Percentiles rank a stretch among this genome's conserved stretches.
Evolutionary conservation across 139 green algal genomes (phyloP).

Genomic region (Chlorella vulgaris): DNA sequence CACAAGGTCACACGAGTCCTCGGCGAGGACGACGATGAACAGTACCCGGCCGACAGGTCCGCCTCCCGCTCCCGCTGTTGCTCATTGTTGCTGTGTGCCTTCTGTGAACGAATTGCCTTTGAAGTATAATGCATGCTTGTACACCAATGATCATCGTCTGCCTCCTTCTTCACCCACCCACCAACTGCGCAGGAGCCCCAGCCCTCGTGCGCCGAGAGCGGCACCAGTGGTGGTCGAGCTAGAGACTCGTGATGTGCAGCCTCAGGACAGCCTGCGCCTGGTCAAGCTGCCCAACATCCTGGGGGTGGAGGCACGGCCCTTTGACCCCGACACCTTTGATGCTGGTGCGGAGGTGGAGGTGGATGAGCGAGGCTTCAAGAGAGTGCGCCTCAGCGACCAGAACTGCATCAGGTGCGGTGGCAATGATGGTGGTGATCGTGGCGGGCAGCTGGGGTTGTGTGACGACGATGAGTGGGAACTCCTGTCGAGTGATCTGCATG

Average conservation of each 20-base stretch:
- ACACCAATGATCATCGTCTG: no score
- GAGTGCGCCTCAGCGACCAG: conserved; percentile 41
- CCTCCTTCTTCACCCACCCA: no score
- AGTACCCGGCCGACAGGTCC: conserved; percentile 23
- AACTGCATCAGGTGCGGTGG: conserved; percentile 56
- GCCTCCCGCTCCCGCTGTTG: not conserved
- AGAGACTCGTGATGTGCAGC: conserved; percentile 42
- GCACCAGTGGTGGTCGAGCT: conserved; percentile 48
- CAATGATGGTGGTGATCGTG: not conserved
- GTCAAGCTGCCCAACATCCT: conserved; percentile 72
- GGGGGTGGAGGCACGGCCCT: conserved; percentile 65
- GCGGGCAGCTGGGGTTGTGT: not conserved
- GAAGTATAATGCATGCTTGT: no score
- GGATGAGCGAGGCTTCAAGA: conserved; percentile 22
- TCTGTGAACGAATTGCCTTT: no score
- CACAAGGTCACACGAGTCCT: conserved; percentile 3
- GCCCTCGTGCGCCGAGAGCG: not conserved
- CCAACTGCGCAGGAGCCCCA: conserved; percentile 27
- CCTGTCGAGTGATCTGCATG: no score
- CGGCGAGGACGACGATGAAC: conserved; percentile 48
- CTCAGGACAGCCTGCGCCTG: conserved; percentile 35
- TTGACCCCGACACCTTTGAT: conserved; percentile 64
- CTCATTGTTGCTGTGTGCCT: not conserved
- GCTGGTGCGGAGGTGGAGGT: conserved; percentile 22
- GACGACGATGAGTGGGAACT: no score